A percentile compares a stretch with the other conserved stretches of the same genome.
These are phyloP conservation scores for Nitzschia palea DNA, from an alignment of 108 stramenopile genomes.

Conservation along the genomic window DNA sequence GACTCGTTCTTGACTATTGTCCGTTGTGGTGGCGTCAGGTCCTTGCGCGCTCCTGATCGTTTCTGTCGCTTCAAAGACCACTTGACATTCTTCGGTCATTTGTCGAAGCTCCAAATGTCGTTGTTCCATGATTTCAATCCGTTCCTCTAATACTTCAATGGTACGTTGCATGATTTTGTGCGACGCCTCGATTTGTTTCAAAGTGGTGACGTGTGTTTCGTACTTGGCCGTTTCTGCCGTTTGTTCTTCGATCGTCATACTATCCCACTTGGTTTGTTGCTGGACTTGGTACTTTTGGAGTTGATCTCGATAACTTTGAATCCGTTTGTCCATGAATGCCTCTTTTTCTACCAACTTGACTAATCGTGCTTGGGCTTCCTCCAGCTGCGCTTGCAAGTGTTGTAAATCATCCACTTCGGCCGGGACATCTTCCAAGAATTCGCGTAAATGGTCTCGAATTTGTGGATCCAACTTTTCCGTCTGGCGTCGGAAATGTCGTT, in stretches of 20 bases:
- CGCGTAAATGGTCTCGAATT: conserved; percentile 7
- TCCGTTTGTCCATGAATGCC: conserved; percentile 5
- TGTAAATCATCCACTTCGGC: conserved; percentile 6
- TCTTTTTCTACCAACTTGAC: conserved; percentile 7
- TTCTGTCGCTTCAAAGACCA: neutral
- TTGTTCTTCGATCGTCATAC: no score
- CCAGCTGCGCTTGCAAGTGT: conserved; percentile 1
- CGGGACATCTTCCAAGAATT: conserved; percentile 9
- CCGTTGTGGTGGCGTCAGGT: no score
- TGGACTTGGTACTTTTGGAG: neutral
- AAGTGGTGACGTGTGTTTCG: neutral
- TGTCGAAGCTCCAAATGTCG: conserved; percentile 2
- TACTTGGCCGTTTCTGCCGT: neutral
- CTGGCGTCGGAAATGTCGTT: conserved; percentile 14
- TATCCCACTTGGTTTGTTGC: neutral
- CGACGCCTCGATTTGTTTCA: neutral
- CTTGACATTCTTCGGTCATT: conserved; percentile 4
- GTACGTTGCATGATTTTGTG: neutral
- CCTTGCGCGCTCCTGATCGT: no score
- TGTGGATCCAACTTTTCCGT: conserved; percentile 18
- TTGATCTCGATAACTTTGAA: neutral
- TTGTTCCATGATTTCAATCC: conserved; percentile 4
- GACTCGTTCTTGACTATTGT: no score
- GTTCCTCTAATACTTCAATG: conserved; percentile 6
- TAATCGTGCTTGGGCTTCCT: neutral